Conservation (phyloP, 2,329 filamentous ascomycete species). For the Fusarium haematococcum region DNA sequence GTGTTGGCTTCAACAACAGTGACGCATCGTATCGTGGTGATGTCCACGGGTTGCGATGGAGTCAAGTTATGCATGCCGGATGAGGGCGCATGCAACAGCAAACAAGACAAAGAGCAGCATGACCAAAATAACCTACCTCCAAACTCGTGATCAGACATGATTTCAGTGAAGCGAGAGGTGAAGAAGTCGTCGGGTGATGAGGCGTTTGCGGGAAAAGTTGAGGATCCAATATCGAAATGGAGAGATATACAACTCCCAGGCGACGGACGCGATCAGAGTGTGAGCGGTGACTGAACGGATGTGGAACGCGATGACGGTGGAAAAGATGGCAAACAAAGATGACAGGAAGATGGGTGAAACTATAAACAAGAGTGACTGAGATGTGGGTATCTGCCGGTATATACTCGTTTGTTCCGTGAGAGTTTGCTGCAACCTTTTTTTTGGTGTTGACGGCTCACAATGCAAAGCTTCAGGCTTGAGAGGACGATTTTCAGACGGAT, state of each 20-base stretch:
- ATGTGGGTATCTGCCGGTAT: not conserved
- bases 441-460: constrained; percentile 18
- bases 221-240: not conserved
- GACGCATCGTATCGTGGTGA: constrained; percentile 26
- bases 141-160: constrained; percentile 76
- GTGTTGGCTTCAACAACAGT: not conserved
- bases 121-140: constrained; percentile 61
- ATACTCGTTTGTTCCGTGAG: constrained; percentile 11
- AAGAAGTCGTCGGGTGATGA: constrained; percentile 6
- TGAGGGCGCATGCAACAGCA: not conserved
- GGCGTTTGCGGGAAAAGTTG: constrained; percentile 23
- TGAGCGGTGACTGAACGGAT: constrained; percentile 11
- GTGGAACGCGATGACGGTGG: constrained; percentile 19
- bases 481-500: constrained; percentile 35
- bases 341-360: not conserved
- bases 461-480: constrained; percentile 4
- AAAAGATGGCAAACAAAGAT: not conserved
- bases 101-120: constrained; percentile 17
- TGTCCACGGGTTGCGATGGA: constrained; percentile 9
- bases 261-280: constrained; percentile 29
- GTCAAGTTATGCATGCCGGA: constrained; percentile 3
- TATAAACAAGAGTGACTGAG: not conserved
- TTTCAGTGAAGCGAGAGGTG: constrained; percentile 27
- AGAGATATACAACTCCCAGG: constrained; percentile 23
- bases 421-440: constrained; percentile 13